Conservation (phyloP, 176 grass and related monocot species). For the Carex cristatella region DNA sequence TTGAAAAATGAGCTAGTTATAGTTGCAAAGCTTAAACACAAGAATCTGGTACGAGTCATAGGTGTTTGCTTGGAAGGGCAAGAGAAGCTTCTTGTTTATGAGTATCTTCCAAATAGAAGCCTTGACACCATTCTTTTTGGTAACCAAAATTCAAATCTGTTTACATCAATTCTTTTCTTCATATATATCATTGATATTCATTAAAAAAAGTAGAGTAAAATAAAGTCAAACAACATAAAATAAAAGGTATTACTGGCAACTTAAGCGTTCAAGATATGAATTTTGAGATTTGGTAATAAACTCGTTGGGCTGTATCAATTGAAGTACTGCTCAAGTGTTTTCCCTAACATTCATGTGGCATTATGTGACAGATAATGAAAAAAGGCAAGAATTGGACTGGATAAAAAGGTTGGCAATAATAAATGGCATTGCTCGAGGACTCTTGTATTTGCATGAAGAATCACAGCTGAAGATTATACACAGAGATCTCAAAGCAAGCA, state of each 20-base stretch:
- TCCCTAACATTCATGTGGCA: not conserved
- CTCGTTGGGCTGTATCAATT: not conserved
- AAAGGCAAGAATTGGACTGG: slow-evolving; percentile 31
- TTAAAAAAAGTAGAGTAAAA: not conserved
- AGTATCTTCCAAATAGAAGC: slow-evolving; percentile 72
- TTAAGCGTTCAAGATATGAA: not conserved
- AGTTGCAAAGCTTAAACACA: slow-evolving; percentile 75
- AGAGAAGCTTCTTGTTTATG: slow-evolving; percentile 62
- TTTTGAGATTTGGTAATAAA: not conserved
- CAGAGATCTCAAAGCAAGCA: slow-evolving; percentile 71
- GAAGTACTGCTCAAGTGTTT: not conserved
- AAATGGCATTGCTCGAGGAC: slow-evolving; percentile 46
- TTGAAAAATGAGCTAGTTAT: slow-evolving; percentile 53
- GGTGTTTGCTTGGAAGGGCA: slow-evolving; percentile 59
- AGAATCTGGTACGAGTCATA: slow-evolving; percentile 63
- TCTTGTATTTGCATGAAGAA: slow-evolving; percentile 64
- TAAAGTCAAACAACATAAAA: not conserved
- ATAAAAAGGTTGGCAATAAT: slow-evolving; percentile 35
- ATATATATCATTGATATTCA: not conserved
- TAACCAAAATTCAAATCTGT: not conserved
- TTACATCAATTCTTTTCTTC: not conserved
- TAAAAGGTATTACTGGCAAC: not conserved
- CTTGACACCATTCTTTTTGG: slow-evolving; percentile 57
- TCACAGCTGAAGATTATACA: slow-evolving; percentile 48
- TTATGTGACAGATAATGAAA: slow-evolving; percentile 33